Conservation (phyloP, 2,329 filamentous ascomycete species). For the Thielaviopsis ethacetica region DNA sequence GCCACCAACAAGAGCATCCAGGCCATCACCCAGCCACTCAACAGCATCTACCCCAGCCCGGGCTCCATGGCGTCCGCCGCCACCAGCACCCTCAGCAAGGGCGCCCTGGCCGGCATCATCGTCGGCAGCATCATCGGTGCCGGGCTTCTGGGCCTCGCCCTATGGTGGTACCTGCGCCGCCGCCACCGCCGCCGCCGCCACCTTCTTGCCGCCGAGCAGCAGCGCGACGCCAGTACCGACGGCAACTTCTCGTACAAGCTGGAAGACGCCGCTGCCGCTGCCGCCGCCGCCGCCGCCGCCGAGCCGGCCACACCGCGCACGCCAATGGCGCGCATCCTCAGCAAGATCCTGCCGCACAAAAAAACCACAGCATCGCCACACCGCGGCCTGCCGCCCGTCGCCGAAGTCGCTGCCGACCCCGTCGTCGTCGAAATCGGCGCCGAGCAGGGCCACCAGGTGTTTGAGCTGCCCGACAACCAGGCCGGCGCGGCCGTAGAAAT, state of each 20-base stretch:
- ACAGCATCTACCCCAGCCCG: constrained; percentile 31
- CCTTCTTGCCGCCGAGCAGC: too few relatives aligned
- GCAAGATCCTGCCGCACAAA: constrained; percentile 24
- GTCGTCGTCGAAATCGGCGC: constrained; percentile 23
- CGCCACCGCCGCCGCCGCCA: constrained; percentile 8
- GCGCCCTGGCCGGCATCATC: constrained; percentile 28
- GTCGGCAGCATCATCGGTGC: constrained; percentile 25
- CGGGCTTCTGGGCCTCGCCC: constrained; percentile 19
- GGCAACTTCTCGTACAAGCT: constrained; percentile 15
- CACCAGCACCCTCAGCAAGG: constrained; percentile 21
- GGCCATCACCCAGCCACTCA: constrained; percentile 19
- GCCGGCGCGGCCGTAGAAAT: constrained; percentile 29
- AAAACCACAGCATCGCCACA: constrained; percentile 16
- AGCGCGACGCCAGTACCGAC: constrained; percentile 14
- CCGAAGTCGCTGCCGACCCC: constrained; percentile 6
- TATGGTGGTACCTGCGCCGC: constrained; percentile 21
- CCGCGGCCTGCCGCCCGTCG: background rate
- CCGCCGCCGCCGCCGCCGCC: too few relatives aligned
- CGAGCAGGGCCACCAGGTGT: constrained; percentile 31
- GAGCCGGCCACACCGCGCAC: constrained; percentile 19
- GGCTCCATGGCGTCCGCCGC: constrained; percentile 7
- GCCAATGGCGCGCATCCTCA: constrained; percentile 26
- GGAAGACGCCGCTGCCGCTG: too few relatives aligned
- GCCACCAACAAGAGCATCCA: constrained; percentile 25
- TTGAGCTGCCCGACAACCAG: constrained; percentile 31